Base-by-base conservation (phyloP, 176 grass and related monocot species). In the Puccinellia tenuiflora region DNA sequence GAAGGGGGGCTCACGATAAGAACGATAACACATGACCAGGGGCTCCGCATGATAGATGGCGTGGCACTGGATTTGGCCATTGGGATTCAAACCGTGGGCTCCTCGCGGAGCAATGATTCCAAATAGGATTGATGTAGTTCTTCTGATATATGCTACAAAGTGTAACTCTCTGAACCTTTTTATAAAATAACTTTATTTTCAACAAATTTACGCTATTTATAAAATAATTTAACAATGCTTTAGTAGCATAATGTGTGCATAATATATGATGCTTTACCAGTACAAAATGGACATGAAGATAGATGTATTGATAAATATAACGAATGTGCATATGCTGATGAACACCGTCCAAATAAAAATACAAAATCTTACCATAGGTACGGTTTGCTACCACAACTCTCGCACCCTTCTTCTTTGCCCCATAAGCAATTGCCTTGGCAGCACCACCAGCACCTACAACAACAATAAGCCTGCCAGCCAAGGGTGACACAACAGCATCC, bases 371-470 rank as follows among this genome's bases (percentile, higher is more conserved):
- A 98, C 96, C 92, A 77, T 87, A 95, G 52, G 96, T 98, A 77
- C 96, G 96, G 78, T 98, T 98, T 82, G 96, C 92, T 71, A 98
- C 81, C 22, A 95, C 89, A 77, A 98, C 89, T 81, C 85, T 95
- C 24, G 96, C 96, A 84, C 96, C 96, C 81, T 98, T 98, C 83
- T 88, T 91, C 76, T 90, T 95, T 43, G 96, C 96, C 64, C 96
- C 92, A 85, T 93, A 98, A 52, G 92, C 91, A 88, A 95, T 92
- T 84, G 92, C 96, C 77, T 95, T 98, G 54, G 87, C 96, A 86
- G 92, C 92, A 79, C 96, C 96, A 82, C 96, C 96, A 88, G 96
- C 96, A 85, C 96, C 96, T 64, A 93, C 85, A 57, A 98, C 87
- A 86, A 98, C 92, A 83, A 98, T 76, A 64, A 91, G 82, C 68